These are phyloP conservation scores for Candida dubliniensis DNA, from an alignment of 1,139 yeast species.

Conservation along the genomic window DNA sequence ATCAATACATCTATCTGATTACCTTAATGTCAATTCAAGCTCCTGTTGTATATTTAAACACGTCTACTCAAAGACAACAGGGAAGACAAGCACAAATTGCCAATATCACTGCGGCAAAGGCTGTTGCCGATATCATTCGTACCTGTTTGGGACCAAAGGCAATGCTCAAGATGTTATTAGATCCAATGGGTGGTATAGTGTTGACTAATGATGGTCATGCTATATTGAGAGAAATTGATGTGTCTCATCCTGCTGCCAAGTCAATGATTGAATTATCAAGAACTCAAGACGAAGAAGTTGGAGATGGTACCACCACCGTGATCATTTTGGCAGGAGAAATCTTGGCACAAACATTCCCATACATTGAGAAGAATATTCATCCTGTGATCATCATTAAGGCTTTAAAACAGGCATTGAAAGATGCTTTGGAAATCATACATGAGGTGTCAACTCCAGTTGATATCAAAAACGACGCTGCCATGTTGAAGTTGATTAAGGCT, in stretches of 20 bases:
- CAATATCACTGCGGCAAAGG: constrained; percentile 97
- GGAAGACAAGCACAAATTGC: constrained; percentile 98
- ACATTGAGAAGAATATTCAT: constrained; percentile 90
- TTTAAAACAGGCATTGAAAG: constrained; percentile 83
- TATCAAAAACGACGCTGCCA: constrained; percentile 76
- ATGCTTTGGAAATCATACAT: constrained; percentile 86
- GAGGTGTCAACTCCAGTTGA: constrained; percentile 86
- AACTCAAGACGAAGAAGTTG: constrained; percentile 99
- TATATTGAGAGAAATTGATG: constrained; percentile 83
- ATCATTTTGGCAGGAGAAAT: constrained; percentile 95
- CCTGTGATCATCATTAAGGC: constrained; percentile 97
- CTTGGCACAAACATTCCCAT: constrained; percentile 91
- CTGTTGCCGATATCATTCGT: constrained; percentile 94
- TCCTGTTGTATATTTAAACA: constrained; percentile 57
- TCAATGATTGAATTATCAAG: constrained; percentile 96
- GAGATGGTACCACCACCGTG: constrained; percentile 97
- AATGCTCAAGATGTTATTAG: constrained; percentile 95
- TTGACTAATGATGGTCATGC: constrained; percentile 98
- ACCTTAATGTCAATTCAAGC: constrained; percentile 39
- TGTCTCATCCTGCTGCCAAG: constrained; percentile 97
- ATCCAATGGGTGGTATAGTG: constrained; percentile 98
- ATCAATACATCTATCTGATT: background rate
- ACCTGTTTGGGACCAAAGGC: constrained; percentile 99
- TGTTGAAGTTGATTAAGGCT: constrained; percentile 83
- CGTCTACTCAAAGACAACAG: constrained; percentile 89